Evolutionary conservation across 306 rosid genomes (phyloP).

Genomic region (Vicia villosa): DNA sequence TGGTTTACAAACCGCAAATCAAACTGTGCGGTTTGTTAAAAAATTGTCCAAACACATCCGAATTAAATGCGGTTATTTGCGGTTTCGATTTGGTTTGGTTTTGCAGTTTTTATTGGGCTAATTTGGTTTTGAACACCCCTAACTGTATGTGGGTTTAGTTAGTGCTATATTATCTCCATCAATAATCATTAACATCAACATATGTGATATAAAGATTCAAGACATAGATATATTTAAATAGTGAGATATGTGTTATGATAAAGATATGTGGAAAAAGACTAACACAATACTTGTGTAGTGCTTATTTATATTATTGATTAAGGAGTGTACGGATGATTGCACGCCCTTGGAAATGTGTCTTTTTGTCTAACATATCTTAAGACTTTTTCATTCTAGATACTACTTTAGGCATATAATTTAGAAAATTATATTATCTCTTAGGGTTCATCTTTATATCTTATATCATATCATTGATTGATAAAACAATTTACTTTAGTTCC

Average conservation of each 20-base stretch:
- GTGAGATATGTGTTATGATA: neutral
- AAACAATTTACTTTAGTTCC: neutral
- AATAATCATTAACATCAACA: neutral
- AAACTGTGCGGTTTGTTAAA: no score
- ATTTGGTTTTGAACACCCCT: no score
- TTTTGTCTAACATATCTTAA: neutral
- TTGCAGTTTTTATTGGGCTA: no score
- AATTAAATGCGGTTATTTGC: no score
- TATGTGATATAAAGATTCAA: neutral
- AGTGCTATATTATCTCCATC: neutral
- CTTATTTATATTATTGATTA: neutral
- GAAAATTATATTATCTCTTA: neutral
- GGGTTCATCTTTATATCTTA: neutral
- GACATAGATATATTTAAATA: neutral
- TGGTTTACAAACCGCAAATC: no score
- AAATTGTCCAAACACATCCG: no score
- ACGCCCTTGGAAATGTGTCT: neutral
- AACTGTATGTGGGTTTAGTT: neutral
- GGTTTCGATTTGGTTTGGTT: no score
- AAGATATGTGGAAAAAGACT: neutral
- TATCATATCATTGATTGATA: neutral
- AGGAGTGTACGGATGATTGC: conserved; percentile 2
- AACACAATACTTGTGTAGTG: neutral
- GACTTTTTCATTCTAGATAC: neutral
- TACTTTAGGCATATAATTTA: neutral